phyloP scores from a whole-genome alignment of 106 monocot species.

The Platanthera zijinensis region DNA sequence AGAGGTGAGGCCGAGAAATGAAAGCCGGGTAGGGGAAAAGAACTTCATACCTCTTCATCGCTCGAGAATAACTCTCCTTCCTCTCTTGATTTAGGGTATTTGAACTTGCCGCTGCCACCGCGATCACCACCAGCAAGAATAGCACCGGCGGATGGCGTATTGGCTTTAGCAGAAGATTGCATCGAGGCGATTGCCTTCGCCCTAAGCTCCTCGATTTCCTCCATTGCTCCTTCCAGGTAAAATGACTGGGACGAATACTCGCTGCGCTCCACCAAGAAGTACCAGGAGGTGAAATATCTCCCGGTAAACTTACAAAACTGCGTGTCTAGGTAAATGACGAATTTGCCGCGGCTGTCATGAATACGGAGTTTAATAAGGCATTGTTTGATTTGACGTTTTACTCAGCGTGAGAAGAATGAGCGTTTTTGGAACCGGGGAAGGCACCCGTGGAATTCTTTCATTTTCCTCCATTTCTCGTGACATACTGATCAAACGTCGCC shows the following conservation, averaged over 20 bases:
- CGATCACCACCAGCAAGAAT: not conserved
- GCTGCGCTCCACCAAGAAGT: no score
- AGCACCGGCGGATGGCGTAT: not conserved
- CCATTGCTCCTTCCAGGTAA: not conserved
- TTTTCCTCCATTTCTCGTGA: no score
- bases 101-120: not conserved
- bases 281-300: no score
- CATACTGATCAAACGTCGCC: no score
- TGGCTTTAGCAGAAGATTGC: constrained; percentile 15
- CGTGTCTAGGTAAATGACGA: no score
- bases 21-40: not conserved
- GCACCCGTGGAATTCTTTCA: no score
- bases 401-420: no score
- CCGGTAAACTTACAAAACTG: no score
- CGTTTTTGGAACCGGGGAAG: no score
- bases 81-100: constrained; percentile 9
- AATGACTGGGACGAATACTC: not conserved
- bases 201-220: constrained; percentile 20
- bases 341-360: no score
- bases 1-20: not conserved
- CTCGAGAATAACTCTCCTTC: constrained; percentile 17
- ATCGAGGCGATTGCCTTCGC: constrained; percentile 24
- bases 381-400: no score
- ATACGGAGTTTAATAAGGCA: no score
- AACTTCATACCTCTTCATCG: constrained; percentile 5